Base-by-base conservation (phyloP, 2,329 filamentous ascomycete genomes). In the Botryotinia narcissicola region DNA sequence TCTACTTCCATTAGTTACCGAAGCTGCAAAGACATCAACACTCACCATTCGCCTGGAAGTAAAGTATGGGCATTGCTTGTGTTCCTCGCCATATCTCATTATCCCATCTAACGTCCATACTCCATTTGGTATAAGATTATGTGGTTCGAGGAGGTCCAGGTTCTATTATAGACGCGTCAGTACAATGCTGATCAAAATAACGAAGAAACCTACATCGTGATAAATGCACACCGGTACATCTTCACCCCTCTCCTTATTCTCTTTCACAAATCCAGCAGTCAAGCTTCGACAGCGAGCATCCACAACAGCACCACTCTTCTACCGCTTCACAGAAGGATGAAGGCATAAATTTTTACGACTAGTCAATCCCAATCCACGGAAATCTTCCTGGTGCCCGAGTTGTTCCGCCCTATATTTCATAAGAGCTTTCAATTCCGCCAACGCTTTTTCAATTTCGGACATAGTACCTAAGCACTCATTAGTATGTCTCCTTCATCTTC, bases 391-490 rank as follows among this genome's bases (percentile, higher is more conserved):
- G 74, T 92, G 87, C 0, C 96, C 96, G n/a, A 99, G 88, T 82
- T 98, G 90, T 76, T 97, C 89, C 9, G 93, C 86, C 25, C 96
- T 92, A 80, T 97, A 98, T 81, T 97, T 97, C 95, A 99, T 99
- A 71, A 99, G 84, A 37, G 91, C 91, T 82, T 96, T 94, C 78
- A 99, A 82, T 83, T 99, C 96, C 16, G 93, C 93, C 70, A 99
- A 84, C 0, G 97, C 96, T 84, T 99, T 99, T 82, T 99, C 96
- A 80, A 99, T 99, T 84, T 99, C 96, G 54, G 96, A 99, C 95
- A 99, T 99, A 73, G 96, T 99, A 85, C 88, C 88, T 90, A 67
- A 66, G 67, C 35, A 35, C 40, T 25, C 46, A 61, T 66, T 54
- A 62, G 8, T 46, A 46, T 40, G 22, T 32, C 14, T 40, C 44